Evolutionary conservation across 805 yeast species (phyloP).

Genomic region (Candida montana): DNA sequence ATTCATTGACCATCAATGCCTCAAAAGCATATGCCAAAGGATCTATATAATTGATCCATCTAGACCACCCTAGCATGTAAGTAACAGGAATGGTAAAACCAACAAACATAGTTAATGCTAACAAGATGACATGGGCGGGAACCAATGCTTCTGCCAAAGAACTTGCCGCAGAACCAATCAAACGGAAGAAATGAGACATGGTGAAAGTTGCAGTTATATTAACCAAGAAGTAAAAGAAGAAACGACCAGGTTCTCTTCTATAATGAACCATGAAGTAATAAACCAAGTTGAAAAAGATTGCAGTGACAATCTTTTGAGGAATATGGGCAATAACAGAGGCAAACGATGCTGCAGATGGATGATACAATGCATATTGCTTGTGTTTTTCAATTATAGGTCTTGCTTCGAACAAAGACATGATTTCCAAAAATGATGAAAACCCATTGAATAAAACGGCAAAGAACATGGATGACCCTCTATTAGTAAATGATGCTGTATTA

Average conservation of each 20-base stretch:
- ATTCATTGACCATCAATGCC: constrained; percentile 51
- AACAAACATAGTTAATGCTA: constrained; percentile 42
- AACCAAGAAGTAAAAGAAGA: constrained; percentile 46
- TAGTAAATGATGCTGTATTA: constrained; percentile 41
- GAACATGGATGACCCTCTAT: constrained; percentile 57
- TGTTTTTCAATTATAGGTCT: constrained; percentile 63
- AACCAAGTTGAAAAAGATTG: constrained; percentile 41
- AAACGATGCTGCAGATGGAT: constrained; percentile 69
- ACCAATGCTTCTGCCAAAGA: constrained; percentile 50
- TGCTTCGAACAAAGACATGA: constrained; percentile 49
- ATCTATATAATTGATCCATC: constrained; percentile 55
- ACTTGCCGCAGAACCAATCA: constrained; percentile 42
- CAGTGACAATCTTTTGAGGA: constrained; percentile 50
- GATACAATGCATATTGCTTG: constrained; percentile 63
- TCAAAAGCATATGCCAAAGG: constrained; percentile 54
- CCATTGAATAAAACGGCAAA: constrained; percentile 58
- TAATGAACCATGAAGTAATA: constrained; percentile 54
- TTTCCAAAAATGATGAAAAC: constrained; percentile 50
- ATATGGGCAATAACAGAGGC: constrained; percentile 56
- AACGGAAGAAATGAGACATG: constrained; percentile 51
- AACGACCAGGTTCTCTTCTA: constrained; percentile 44
- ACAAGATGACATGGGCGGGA: constrained; percentile 44
- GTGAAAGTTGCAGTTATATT: constrained; percentile 36
- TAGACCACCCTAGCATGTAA: constrained; percentile 53
- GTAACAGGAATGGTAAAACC: constrained; percentile 56